These are phyloP conservation scores for Wickerhamomyces sp. DNA, from an alignment of 1,139 yeast genomes.

Conservation along the genomic window DNA sequence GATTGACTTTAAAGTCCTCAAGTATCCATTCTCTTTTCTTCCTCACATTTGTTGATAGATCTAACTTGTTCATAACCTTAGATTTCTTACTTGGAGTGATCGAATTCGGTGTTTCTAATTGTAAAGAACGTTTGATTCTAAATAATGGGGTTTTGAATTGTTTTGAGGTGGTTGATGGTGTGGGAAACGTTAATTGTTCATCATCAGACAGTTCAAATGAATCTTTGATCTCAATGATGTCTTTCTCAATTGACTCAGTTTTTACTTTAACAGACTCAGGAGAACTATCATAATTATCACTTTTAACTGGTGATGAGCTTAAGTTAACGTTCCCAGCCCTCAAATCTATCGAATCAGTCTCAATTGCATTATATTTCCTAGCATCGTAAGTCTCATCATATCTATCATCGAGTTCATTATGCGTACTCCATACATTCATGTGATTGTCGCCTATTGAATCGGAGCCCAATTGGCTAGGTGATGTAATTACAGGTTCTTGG, in stretches of 20 bases:
- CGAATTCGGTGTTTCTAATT: slow-evolving; percentile 13
- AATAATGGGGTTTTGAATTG: slow-evolving; percentile 1
- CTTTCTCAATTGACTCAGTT: slow-evolving; percentile 2
- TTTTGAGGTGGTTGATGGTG: slow-evolving; percentile 17
- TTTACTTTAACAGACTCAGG: neutral
- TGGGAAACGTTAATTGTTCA: slow-evolving; percentile 10
- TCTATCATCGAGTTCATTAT: slow-evolving; percentile 1
- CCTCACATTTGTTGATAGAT: slow-evolving; percentile 14
- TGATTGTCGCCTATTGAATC: neutral
- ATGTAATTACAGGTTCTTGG: neutral
- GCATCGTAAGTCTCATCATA: slow-evolving; percentile 7
- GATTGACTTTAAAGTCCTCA: slow-evolving; percentile 44
- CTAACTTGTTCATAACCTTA: slow-evolving; percentile 14
- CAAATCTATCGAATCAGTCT: slow-evolving; percentile 8
- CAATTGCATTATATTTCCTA: slow-evolving; percentile 2
- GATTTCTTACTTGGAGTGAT: slow-evolving; percentile 18
- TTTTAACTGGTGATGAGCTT: slow-evolving; percentile 9
- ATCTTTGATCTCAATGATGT: slow-evolving; percentile 5
- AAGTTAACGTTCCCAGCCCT: slow-evolving; percentile 7
- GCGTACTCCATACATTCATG: neutral
- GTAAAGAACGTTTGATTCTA: neutral
- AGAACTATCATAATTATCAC: neutral
- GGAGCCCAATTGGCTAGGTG: neutral
- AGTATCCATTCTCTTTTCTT: slow-evolving; percentile 35
- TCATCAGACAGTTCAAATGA: slow-evolving; percentile 6